These are phyloP conservation scores for Boletus sp. DNA, from an alignment of 768 basidiomycete species.

Conservation along the genomic window DNA sequence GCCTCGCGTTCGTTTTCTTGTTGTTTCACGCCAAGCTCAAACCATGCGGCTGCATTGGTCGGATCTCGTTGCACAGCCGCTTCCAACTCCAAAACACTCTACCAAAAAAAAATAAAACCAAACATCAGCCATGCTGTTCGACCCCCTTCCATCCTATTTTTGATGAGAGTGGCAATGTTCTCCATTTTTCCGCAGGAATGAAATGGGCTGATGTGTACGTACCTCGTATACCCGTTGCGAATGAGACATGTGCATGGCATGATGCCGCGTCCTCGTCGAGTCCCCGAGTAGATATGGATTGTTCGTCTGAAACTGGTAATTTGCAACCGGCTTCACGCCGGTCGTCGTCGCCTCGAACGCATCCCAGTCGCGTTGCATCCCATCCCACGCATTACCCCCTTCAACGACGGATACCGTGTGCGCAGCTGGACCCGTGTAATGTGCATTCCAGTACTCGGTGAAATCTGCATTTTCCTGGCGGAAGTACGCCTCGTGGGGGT, in stretches of 20 bases:
- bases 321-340: conserved; percentile 53
- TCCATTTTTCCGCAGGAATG: conserved; percentile 13
- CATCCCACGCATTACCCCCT: conserved; percentile 50
- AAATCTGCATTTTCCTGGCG: conserved; percentile 69
- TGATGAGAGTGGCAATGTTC: neutral
- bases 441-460: conserved; percentile 53
- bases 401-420: conserved; percentile 18
- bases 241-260: conserved; percentile 34
- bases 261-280: conserved; percentile 47
- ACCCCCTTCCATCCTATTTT: neutral
- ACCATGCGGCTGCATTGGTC: conserved; percentile 75
- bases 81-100: conserved; percentile 89
- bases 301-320: conserved; percentile 70
- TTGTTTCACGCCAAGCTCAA: conserved; percentile 89
- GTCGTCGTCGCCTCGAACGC: conserved; percentile 68
- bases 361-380: conserved; percentile 78
- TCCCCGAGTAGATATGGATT: conserved; percentile 77
- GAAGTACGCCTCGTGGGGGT: conserved; percentile 66
- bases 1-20: conserved; percentile 97
- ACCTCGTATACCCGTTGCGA: conserved; percentile 39
- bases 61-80: conserved; percentile 82
- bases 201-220: conserved; percentile 17
- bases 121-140: conserved; percentile 16
- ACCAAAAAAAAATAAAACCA: conserved; percentile 11
- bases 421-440: conserved; percentile 25